Percentiles rank a stretch among this genome's conserved stretches.
phyloP scores from a whole-genome alignment of 31 red algal species.

The Porphyra umbilicalis region DNA sequence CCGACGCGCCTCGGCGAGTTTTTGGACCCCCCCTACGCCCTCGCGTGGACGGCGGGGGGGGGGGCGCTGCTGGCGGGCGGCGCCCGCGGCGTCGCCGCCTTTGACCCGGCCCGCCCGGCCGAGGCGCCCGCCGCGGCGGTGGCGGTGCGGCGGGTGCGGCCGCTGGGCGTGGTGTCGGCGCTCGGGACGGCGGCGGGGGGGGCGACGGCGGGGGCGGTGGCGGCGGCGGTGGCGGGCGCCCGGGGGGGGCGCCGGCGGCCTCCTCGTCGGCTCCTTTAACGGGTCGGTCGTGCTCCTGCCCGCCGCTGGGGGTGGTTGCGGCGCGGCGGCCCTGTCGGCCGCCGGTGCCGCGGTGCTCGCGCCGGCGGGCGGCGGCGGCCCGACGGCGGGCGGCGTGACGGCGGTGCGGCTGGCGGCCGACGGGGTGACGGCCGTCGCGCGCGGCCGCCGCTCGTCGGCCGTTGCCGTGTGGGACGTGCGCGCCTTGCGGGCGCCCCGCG shows the following conservation, averaged over 20 bases:
- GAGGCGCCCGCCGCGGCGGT: not conserved
- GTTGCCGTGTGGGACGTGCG: not conserved
- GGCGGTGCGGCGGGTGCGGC: not conserved
- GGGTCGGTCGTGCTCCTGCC: not conserved
- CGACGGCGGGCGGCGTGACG: not conserved
- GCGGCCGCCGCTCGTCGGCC: not conserved
- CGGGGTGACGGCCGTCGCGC: not conserved
- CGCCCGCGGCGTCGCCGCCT: not conserved
- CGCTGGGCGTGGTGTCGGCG: not conserved
- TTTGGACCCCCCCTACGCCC: not conserved
- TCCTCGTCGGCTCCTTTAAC: not conserved
- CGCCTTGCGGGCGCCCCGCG: not conserved
- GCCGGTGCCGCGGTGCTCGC: not conserved
- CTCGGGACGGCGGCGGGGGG: not conserved
- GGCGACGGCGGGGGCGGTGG: no score
- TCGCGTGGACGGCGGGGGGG: not conserved
- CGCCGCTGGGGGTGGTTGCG: not conserved
- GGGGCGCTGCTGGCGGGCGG: not conserved
- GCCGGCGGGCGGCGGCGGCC: not conserved
- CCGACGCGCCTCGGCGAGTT: not conserved
- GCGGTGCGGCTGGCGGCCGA: not conserved
- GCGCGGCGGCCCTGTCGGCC: not conserved
- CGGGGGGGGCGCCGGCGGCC: not conserved
- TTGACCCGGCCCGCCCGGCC: not conserved
- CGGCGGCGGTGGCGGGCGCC: not conserved